Conservation (phyloP, 306 rosid species). For the Inga laurina region DNA sequence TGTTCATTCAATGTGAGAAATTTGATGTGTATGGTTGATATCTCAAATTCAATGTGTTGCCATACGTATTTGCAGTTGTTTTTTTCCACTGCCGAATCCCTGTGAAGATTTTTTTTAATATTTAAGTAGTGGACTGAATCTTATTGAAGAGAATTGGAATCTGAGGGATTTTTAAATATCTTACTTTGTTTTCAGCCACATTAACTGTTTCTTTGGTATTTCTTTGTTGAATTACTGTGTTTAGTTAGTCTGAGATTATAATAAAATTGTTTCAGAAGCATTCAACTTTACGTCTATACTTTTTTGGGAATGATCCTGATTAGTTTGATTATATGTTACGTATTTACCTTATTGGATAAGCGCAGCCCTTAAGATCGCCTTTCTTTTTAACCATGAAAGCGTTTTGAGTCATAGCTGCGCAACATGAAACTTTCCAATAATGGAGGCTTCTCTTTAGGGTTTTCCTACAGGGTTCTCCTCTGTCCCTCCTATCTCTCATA, state of each 20-base stretch:
- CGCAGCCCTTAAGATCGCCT: no score
- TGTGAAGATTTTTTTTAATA: constrained; percentile 31
- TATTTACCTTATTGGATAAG: constrained; percentile 36
- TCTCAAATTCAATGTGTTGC: not conserved
- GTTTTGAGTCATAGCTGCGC: constrained; percentile 91
- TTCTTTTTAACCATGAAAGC: constrained; percentile 66
- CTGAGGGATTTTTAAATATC: no score
- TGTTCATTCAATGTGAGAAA: not conserved
- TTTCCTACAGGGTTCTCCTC: constrained; percentile 55
- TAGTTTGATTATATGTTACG: no score
- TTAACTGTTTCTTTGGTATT: no score
- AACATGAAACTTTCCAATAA: constrained; percentile 30
- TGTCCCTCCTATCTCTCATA: constrained; percentile 40
- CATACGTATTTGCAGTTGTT: not conserved
- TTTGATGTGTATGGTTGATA: not conserved
- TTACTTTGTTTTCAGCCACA: no score
- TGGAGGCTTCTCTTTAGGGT: constrained; percentile 64
- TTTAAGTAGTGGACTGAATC: constrained; percentile 72
- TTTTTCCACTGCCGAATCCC: constrained; percentile 29
- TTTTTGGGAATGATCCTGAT: no score
- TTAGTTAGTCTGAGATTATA: not conserved
- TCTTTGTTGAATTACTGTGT: no score
- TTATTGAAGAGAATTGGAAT: no score
- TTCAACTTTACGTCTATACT: no score
- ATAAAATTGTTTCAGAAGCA: not conserved